Evolutionary conservation across 257 asterid genomes (phyloP).

Genomic region (Linaria vulgaris): DNA sequence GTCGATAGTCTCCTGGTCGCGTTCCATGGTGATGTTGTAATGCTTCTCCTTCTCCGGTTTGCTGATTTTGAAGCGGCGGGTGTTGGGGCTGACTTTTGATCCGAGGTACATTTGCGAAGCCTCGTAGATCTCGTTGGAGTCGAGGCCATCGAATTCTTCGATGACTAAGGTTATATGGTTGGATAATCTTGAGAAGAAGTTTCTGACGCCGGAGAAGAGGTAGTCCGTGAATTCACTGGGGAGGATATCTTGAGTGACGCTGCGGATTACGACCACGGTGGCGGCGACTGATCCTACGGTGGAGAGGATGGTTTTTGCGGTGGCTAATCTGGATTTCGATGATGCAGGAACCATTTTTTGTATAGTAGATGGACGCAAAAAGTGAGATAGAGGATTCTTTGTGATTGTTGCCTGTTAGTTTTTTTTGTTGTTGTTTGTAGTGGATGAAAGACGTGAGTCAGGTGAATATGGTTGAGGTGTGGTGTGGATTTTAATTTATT

Average conservation of each 20-base stretch:
- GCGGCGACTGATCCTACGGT: conserved; percentile 55
- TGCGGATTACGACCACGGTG: conserved; percentile 49
- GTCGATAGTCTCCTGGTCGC: conserved; percentile 43
- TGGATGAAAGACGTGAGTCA: too few relatives aligned
- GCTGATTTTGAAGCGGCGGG: conserved; percentile 56
- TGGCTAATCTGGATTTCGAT: conserved; percentile 31
- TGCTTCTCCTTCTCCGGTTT: conserved; percentile 46
- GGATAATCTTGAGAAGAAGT: conserved; percentile 40
- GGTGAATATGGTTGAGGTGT: too few relatives aligned
- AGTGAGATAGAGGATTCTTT: too few relatives aligned
- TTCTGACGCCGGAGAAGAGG: conserved; percentile 39
- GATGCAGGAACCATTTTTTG: too few relatives aligned
- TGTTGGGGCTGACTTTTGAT: conserved; percentile 38
- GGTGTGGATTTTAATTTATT: too few relatives aligned
- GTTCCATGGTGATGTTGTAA: conserved; percentile 42
- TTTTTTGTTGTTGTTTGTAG: too few relatives aligned
- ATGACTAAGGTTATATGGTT: conserved; percentile 52
- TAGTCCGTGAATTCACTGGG: conserved; percentile 47
- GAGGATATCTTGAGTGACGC: conserved; percentile 40
- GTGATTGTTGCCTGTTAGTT: too few relatives aligned
- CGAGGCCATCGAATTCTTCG: conserved; percentile 55
- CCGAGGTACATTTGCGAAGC: conserved; percentile 59
- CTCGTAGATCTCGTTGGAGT: conserved; percentile 50
- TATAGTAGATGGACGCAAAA: too few relatives aligned
- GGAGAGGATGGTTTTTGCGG: conserved; percentile 48